A percentile compares a stretch with the other conserved stretches of the same genome.
These are phyloP conservation scores for Cyberlindnera samutprakarnensis DNA, from an alignment of 805 yeast species.

Conservation along the genomic window DNA sequence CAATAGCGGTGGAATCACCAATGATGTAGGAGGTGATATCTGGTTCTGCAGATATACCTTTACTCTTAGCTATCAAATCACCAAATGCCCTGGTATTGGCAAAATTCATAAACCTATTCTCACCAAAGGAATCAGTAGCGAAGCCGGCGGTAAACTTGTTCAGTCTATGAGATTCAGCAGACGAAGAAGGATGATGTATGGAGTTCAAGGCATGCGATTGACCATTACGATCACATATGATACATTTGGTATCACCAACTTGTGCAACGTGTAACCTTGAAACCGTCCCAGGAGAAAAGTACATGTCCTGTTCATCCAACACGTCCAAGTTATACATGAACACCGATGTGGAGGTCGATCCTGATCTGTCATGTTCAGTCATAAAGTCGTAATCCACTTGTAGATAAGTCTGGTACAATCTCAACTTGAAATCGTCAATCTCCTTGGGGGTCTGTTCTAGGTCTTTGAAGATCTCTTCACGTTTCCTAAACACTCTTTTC, in stretches of 20 bases:
- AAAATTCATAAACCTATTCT: slow-evolving; percentile 67
- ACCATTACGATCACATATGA: slow-evolving; percentile 78
- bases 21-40: slow-evolving; percentile 65
- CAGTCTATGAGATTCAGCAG: slow-evolving; percentile 67
- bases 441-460: slow-evolving; percentile 22
- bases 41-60: slow-evolving; percentile 90
- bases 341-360: slow-evolving; percentile 70
- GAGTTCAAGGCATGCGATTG: slow-evolving; percentile 70
- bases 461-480: slow-evolving; percentile 27
- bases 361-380: slow-evolving; percentile 27
- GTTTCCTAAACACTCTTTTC: slow-evolving; percentile 60
- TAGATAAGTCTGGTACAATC: slow-evolving; percentile 59
- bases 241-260: slow-evolving; percentile 86
- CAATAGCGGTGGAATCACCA: slow-evolving; percentile 47
- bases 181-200: slow-evolving; percentile 83
- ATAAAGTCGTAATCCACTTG: slow-evolving; percentile 59
- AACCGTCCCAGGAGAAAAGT: slow-evolving; percentile 54
- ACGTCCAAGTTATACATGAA: slow-evolving; percentile 39
- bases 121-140: slow-evolving; percentile 88
- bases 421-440: slow-evolving; percentile 48
- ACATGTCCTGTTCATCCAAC: slow-evolving; percentile 23
- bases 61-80: slow-evolving; percentile 68
- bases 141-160: slow-evolving; percentile 55
- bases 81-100: slow-evolving; percentile 96
- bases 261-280: slow-evolving; percentile 75